Percentiles rank a stretch among this genome's conserved stretches.
Conservation (phyloP, 805 yeast species). For the Cyberlindnera petersonii region DNA sequence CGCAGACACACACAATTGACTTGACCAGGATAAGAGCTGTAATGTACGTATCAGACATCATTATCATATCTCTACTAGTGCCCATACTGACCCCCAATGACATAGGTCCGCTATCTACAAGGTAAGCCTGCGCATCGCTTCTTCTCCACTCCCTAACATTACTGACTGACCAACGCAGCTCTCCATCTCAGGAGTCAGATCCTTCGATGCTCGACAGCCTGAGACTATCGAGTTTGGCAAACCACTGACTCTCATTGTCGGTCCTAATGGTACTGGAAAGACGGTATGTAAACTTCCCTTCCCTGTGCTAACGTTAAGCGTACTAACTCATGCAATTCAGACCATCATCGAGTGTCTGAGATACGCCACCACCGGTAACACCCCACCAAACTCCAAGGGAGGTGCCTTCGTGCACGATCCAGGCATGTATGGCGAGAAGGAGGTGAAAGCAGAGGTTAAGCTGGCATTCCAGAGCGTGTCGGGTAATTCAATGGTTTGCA, state of each 20-base stretch:
- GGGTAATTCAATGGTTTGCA: conserved; percentile 76
- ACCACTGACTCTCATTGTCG: conserved; percentile 91
- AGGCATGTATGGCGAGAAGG: conserved; percentile 64
- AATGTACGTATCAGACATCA: no score
- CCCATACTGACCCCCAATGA: no score
- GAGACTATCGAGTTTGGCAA: conserved; percentile 86
- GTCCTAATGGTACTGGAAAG: conserved; percentile 94
- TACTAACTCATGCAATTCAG: conserved; percentile 10
- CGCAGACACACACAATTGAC: no score
- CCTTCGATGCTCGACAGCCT: conserved; percentile 79
- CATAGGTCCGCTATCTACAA: conserved; percentile 26
- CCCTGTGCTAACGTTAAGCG: background rate
- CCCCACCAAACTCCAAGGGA: conserved; percentile 93
- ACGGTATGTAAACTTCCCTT: conserved; percentile 40
- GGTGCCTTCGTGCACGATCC: conserved; percentile 98
- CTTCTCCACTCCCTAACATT: background rate
- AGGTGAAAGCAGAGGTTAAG: conserved; percentile 86
- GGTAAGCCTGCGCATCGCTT: conserved; percentile 12
- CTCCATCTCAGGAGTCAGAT: conserved; percentile 82
- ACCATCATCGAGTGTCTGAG: conserved; percentile 92
- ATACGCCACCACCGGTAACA: conserved; percentile 91
- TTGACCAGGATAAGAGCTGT: no score
- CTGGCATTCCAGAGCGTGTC: conserved; percentile 74
- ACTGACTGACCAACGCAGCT: conserved; percentile 34
- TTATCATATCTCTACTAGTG: no score